A percentile compares a stretch with the other conserved stretches of the same genome.
Conservation (phyloP, 2,329 filamentous ascomycete species). For the Fusarium mexicanum region DNA sequence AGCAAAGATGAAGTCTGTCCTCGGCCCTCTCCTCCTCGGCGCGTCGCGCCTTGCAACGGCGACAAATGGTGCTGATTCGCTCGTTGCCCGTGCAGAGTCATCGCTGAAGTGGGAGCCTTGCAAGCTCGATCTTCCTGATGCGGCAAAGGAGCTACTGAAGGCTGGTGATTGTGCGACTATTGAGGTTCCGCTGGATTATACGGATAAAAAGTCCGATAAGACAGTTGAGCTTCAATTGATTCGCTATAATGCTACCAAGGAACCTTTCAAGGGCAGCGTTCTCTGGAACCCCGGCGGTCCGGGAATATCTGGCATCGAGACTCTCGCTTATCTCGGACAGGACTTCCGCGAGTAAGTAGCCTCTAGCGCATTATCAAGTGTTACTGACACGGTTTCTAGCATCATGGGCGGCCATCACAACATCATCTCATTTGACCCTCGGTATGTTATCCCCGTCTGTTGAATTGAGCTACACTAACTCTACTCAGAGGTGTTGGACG, state of each 20-base stretch:
- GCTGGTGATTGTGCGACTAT: slow-evolving; percentile 47
- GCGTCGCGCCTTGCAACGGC: not conserved
- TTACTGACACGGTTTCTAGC: not conserved
- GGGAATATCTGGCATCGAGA: slow-evolving; percentile 35
- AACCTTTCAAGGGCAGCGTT: slow-evolving; percentile 49
- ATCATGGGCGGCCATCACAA: slow-evolving; percentile 26
- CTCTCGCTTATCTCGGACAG: slow-evolving; percentile 10
- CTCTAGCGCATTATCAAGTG: fast-evolving
- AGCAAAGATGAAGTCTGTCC: not conserved
- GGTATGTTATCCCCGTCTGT: not conserved
- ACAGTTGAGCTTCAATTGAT: slow-evolving; percentile 47
- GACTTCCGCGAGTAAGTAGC: slow-evolving; percentile 14
- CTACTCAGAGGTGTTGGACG: slow-evolving; percentile 15
- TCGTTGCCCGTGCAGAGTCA: not conserved
- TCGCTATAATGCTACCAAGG: slow-evolving; percentile 43
- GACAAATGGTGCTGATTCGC: not conserved
- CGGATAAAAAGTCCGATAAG: slow-evolving; percentile 36
- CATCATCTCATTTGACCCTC: slow-evolving; percentile 35
- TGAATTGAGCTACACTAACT: not conserved
- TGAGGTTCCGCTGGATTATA: slow-evolving; percentile 53
- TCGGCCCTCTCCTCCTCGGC: not conserved
- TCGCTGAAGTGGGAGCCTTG: slow-evolving; percentile 15
- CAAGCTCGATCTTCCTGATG: slow-evolving; percentile 2
- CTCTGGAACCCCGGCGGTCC: slow-evolving; percentile 53
- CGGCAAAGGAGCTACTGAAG: not conserved